Conservation (phyloP, 2,329 filamentous ascomycete species). For the Diaporthe humulicola region DNA sequence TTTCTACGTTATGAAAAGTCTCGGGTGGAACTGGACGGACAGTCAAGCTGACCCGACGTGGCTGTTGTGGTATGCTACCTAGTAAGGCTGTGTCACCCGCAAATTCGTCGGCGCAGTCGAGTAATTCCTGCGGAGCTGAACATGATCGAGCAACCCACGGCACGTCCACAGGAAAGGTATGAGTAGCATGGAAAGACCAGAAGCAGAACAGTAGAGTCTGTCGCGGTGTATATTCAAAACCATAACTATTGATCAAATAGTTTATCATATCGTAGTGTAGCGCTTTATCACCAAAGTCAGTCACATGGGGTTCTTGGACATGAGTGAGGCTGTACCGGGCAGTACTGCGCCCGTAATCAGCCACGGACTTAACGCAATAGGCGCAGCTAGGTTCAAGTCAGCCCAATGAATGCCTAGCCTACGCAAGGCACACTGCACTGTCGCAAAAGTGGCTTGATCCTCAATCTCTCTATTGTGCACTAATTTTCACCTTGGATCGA, state of each 20-base stretch:
- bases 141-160: neutral
- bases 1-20: neutral
- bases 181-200: neutral
- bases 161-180: neutral
- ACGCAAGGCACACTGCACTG: slow-evolving; percentile 7
- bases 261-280: neutral
- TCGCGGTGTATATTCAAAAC: neutral
- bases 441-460: neutral
- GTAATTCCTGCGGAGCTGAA: neutral
- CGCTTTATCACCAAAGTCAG: neutral
- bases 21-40: neutral
- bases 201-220: neutral
- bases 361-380: neutral
- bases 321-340: neutral
- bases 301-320: neutral
- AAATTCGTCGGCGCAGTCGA: neutral
- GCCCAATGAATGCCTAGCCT: slow-evolving; percentile 5
- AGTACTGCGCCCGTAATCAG: neutral
- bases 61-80: neutral
- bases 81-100: neutral
- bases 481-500: neutral
- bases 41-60: slow-evolving; percentile 14
- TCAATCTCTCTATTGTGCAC: neutral
- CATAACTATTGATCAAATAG: neutral
- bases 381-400: slow-evolving; percentile 1